Conservation (phyloP, 108 stramenopile species). For the Craspedostauros australis region DNA sequence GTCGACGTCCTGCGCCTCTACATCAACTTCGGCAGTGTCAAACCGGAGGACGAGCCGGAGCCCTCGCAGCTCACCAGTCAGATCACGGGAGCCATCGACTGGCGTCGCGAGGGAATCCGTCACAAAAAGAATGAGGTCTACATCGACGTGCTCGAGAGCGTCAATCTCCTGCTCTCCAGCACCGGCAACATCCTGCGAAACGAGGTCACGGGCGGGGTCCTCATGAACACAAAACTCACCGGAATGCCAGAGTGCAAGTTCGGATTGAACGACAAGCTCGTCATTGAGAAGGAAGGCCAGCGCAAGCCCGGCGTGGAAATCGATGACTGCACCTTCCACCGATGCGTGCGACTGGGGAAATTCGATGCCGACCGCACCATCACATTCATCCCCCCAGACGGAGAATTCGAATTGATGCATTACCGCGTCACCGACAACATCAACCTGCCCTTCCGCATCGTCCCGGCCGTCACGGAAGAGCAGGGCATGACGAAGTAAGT, state of each 20-base stretch:
- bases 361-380: slow-evolving; percentile 99
- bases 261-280: slow-evolving; percentile 98
- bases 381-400: slow-evolving; percentile 99
- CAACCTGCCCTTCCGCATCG: slow-evolving; percentile 90
- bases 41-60: slow-evolving; percentile 73
- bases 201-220: slow-evolving; percentile 93
- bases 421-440: slow-evolving; percentile 97
- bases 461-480: slow-evolving; percentile 97
- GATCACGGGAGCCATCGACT: slow-evolving; percentile 99
- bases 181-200: slow-evolving; percentile 88
- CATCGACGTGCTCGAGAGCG: slow-evolving; percentile 96
- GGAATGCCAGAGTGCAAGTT: slow-evolving; percentile 99
- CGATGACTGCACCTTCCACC: slow-evolving; percentile 98
- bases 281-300: slow-evolving; percentile 93
- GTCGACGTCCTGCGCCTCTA: slow-evolving; percentile 96
- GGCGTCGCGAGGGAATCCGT: slow-evolving; percentile 97
- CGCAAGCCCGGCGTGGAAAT: slow-evolving; percentile 92
- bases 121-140: slow-evolving; percentile 99
- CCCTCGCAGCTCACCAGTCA: slow-evolving; percentile 85
- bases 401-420: slow-evolving; percentile 99
- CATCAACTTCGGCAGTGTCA: slow-evolving; percentile 93
- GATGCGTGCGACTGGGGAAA: slow-evolving; percentile 94
- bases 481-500: slow-evolving; percentile 81
- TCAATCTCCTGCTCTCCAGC: slow-evolving; percentile 90
- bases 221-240: slow-evolving; percentile 97